Conservation (phyloP, 2,329 filamentous ascomycete genomes). For the Hysterium pulicare region DNA sequence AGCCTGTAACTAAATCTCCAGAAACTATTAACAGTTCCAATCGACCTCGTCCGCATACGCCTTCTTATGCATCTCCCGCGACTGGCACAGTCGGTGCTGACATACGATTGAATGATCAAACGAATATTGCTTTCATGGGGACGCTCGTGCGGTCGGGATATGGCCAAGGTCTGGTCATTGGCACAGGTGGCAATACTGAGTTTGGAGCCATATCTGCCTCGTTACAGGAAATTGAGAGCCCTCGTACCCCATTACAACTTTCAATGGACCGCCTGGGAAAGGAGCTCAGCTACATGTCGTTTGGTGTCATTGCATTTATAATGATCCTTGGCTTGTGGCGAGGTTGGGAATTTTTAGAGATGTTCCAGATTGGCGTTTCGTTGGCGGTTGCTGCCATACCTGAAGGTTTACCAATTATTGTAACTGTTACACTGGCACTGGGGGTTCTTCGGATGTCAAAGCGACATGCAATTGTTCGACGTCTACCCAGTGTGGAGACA, state of each 20-base stretch:
- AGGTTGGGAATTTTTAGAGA: slow-evolving; percentile 84
- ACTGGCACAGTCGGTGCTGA: slow-evolving; percentile 61
- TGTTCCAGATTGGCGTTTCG: slow-evolving; percentile 97
- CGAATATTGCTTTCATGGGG: slow-evolving; percentile 97
- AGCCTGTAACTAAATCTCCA: slow-evolving; percentile 77
- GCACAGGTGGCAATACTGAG: slow-evolving; percentile 87
- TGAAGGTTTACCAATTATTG: slow-evolving; percentile 94
- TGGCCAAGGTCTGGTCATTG: slow-evolving; percentile 95
- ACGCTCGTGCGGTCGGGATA: slow-evolving; percentile 93
- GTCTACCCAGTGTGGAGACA: slow-evolving; percentile 95
- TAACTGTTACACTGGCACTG: slow-evolving; percentile 91
- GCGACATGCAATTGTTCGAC: slow-evolving; percentile 89
- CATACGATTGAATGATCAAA: slow-evolving; percentile 67
- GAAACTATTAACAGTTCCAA: slow-evolving; percentile 53
- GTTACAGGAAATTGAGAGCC: slow-evolving; percentile 90
- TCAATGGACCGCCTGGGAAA: slow-evolving; percentile 98
- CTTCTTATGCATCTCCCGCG: slow-evolving; percentile 57
- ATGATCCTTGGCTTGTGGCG: slow-evolving; percentile 87
- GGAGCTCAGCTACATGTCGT: slow-evolving; percentile 94
- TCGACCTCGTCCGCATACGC: slow-evolving; percentile 48
- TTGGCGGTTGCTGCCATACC: slow-evolving; percentile 94
- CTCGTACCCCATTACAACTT: slow-evolving; percentile 85
- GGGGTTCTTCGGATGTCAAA: slow-evolving; percentile 96
- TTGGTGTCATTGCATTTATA: slow-evolving; percentile 89
- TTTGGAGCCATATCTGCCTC: slow-evolving; percentile 96